These are phyloP conservation scores for Saccharomycopsis sp. DNA, from an alignment of 805 yeast genomes.

Conservation along the genomic window DNA sequence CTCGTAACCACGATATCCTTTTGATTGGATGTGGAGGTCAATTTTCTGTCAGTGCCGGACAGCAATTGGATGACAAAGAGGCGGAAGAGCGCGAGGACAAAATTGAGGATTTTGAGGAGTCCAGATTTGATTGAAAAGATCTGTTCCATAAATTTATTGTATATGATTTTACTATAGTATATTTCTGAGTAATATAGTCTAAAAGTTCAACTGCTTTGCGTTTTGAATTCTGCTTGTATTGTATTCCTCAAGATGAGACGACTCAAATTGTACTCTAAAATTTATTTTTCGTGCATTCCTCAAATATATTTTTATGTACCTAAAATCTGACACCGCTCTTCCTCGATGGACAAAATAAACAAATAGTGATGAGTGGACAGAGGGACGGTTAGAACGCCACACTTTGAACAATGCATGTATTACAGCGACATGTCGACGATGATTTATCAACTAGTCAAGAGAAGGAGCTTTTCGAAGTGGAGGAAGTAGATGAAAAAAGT, in stretches of 20 bases:
- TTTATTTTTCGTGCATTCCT: too few relatives aligned
- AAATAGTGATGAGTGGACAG: too few relatives aligned
- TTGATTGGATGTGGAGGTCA: slow-evolving; percentile 94
- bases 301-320: too few relatives aligned
- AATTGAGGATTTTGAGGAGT: slow-evolving; percentile 39
- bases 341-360: too few relatives aligned
- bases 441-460: background rate
- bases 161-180: background rate
- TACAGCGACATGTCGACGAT: background rate
- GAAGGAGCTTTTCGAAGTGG: background rate
- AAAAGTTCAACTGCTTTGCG: background rate
- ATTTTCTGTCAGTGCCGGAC: slow-evolving; percentile 84
- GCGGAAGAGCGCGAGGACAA: slow-evolving; percentile 41
- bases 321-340: too few relatives aligned
- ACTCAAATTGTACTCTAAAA: too few relatives aligned
- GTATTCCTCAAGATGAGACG: too few relatives aligned
- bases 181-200: background rate
- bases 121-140: background rate
- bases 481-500: background rate
- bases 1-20: slow-evolving; percentile 65
- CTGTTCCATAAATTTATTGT: background rate
- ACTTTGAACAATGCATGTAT: too few relatives aligned
- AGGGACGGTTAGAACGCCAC: too few relatives aligned
- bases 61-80: slow-evolving; percentile 35
- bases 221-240: too few relatives aligned